Evolutionary conservation across 305 asterid genomes (phyloP), one percentile per base, ranked within the genome.

Genomic region (Caryopteris hybrid): DNA sequence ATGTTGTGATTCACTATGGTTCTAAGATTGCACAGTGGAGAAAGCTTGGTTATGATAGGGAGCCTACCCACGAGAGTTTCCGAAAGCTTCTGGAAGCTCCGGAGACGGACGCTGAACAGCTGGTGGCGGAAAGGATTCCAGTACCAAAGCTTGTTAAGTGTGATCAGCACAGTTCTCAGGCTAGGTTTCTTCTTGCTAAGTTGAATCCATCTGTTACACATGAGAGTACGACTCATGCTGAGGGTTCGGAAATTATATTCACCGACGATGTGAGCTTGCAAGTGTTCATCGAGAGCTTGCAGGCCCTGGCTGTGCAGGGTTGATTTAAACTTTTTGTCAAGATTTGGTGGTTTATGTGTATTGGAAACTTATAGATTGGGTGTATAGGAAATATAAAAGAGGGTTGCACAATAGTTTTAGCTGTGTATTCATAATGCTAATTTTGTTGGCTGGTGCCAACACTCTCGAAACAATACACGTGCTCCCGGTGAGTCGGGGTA

Each of bases 131-230:
- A 36, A 78, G 99, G 71, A 47, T 94, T 39, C 99, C 97, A 1
- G 97, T 89, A 33, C 99, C 98, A 3, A 91, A 83, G 71, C 80
- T 89, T 14, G 63, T 91, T 2, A 89, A 77, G 68, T 94, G 99
- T 46, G 99, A 94, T 21, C 99, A 94, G 68, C 99, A 94, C 51
- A 74, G 99, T 68, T 89, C 96, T 78, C 97, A 89, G 76, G 99
- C 98, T 7, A 79, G 99, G 80, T 85, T 87, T 81, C 93, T 91
- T 63, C 90, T 94, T 22, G 97, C 97, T 3, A 89, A 87, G 85
- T 67, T 94, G 57, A 94, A 94, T 71, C 99, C 99, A 8, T 94
- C 98, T 1, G 85, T 88, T 10, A 88, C 97, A 1, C 97, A 86
- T 36, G 41, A 36, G 52, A 72, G 85, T 47, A 85, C 95, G 9